Base-by-base conservation (phyloP, 805 yeast genomes). In the Saturnispora sanitii region DNA sequence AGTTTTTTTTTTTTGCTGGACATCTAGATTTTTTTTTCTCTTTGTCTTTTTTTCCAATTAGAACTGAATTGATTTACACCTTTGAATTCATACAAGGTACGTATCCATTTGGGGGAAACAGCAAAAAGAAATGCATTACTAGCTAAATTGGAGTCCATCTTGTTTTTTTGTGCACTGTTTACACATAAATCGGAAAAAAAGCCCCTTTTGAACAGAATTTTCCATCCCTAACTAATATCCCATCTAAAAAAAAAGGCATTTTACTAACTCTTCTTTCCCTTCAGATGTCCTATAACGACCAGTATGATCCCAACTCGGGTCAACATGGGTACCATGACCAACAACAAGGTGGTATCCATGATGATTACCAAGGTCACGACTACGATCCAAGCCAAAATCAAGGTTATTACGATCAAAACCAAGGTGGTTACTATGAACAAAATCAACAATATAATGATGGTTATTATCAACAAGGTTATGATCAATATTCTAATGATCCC, bases 271-370 rank as follows among this genome's bases (percentile, higher is more conserved):
- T 4, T 35, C 17, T 57, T 17, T 4, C 34, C 18, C 57, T 16
- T 15, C 41, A 67, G 75, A 74, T 74, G 80, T 74, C 80, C 63
- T 73, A 74, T 62, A 69, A 67, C 71, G 79, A 74, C 64, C 66
- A 73, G 51, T 65, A 67, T 54, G 70, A 68, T 50, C 68, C 68
- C 32, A 64, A 64, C 46, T 62, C 48, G 36, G 53, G 49, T 30
- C 37, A 53, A 37, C 50, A 50, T 34, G 51, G 44, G n/a, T 43
- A 42, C 30, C 44, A 44, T 28, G 51, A 49, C 19, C 35, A 32
- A 31, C 46, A 49, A 21, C 44, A 40, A 35, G 41, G 33, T 32
- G 44, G 41, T 25, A 68, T 59, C 41, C 74, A 66, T 41, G 73
- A 71, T 53, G 70, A 70, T 46, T 74, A 73, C 48, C 79, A 71